Evolutionary conservation across 202 grass and related monocot genomes (phyloP).

Genomic region (Eragrostis tef): DNA sequence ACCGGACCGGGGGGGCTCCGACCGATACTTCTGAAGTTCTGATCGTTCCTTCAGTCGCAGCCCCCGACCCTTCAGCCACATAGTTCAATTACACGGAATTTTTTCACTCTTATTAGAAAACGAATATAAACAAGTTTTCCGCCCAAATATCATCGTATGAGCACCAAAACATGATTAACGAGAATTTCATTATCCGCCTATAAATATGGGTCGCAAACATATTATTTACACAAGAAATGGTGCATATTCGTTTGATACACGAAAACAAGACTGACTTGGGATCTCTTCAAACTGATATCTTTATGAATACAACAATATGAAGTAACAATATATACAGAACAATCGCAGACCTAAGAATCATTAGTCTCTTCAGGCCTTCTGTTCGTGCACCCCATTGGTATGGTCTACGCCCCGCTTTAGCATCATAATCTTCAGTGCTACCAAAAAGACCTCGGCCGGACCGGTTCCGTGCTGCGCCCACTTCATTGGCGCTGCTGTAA

Average conservation of each 20-base stretch:
- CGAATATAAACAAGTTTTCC: neutral
- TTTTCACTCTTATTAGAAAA: too few species aligned
- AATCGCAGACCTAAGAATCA: constrained; percentile 83
- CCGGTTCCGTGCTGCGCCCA: constrained; percentile 51
- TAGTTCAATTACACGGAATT: too few species aligned
- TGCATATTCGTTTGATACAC: neutral
- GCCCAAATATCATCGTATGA: neutral
- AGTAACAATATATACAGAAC: constrained; percentile 87
- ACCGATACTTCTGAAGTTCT: neutral
- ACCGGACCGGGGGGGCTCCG: neutral
- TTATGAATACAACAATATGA: constrained; percentile 76
- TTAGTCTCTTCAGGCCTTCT: constrained; percentile 66
- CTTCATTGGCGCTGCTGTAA: constrained; percentile 47
- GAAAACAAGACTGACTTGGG: neutral
- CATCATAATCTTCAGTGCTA: constrained; percentile 39
- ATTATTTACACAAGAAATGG: constrained; percentile 36
- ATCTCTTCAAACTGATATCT: constrained; percentile 67
- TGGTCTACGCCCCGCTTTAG: constrained; percentile 47
- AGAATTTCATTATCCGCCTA: neutral
- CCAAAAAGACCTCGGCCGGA: constrained; percentile 51
- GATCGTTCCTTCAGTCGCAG: neutral
- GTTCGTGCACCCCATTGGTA: constrained; percentile 46
- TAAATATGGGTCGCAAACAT: neutral
- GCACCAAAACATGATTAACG: neutral
- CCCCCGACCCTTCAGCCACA: too few species aligned